These are phyloP conservation scores for Aspergillus piperis DNA, from an alignment of 2,329 filamentous ascomycete species.

Conservation along the genomic window DNA sequence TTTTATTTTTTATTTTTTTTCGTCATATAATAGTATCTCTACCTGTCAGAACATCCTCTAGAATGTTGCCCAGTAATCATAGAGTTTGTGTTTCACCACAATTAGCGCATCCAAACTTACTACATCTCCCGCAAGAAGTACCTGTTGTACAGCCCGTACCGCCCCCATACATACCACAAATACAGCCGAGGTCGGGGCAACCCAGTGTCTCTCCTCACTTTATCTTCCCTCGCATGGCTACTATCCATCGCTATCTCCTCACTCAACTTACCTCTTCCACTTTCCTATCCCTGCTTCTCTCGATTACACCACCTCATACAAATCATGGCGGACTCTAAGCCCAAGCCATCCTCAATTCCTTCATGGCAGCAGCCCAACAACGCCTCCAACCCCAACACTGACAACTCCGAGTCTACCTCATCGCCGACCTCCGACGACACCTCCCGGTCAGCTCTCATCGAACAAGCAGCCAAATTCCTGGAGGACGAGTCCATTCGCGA, in stretches of 20 bases:
- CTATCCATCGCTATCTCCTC: not conserved
- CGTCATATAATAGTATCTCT: not conserved
- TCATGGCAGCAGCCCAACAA: constrained; percentile 44
- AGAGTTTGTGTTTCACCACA: not conserved
- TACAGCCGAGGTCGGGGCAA: constrained; percentile 23
- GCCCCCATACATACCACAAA: not conserved
- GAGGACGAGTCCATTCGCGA: constrained; percentile 71
- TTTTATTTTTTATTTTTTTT: no score
- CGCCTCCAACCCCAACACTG: constrained; percentile 15
- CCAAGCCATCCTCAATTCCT: constrained; percentile 41
- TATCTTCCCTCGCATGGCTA: not conserved
- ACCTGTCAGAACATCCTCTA: not conserved
- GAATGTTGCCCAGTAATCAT: not conserved
- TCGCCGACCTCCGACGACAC: constrained; percentile 31
- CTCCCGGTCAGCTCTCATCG: constrained; percentile 48
- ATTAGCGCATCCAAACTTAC: not conserved
- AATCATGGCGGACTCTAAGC: constrained; percentile 37
- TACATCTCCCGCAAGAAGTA: not conserved
- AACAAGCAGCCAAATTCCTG: constrained; percentile 75
- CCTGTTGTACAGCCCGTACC: not conserved
- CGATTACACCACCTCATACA: not conserved
- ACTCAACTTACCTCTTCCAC: constrained; percentile 7
- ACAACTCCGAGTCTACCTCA: constrained; percentile 33
- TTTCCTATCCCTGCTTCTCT: constrained; percentile 7
- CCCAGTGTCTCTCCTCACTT: constrained; percentile 11